Evolutionary conservation across 1,284 basidiomycete species (phyloP).

Genomic region (Coriolopsis trogii): DNA sequence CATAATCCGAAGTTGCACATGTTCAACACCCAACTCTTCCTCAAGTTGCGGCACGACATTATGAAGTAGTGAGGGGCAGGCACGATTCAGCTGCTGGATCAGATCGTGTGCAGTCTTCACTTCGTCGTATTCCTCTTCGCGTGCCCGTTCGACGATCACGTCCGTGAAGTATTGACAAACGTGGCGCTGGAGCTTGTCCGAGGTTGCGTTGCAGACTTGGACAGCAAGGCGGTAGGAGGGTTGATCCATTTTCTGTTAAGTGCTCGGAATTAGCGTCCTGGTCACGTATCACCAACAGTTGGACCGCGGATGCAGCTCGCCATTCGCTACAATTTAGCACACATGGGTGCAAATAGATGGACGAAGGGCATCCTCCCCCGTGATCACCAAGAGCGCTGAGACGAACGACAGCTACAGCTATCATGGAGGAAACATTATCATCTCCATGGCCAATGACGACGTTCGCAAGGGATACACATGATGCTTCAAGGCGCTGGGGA

Average conservation of each 20-base stretch:
- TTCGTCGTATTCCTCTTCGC: conserved; percentile 62
- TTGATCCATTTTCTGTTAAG: conserved; percentile 72
- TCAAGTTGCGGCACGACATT: conserved; percentile 94
- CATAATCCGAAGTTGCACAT: conserved; percentile 72
- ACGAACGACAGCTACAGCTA: too few relatives aligned
- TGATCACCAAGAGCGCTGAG: too few relatives aligned
- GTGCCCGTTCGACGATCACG: conserved; percentile 69
- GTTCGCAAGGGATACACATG: background rate
- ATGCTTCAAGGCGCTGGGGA: conserved; percentile 18
- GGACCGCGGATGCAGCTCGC: too few relatives aligned
- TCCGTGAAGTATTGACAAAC: conserved; percentile 93
- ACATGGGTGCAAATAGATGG: too few relatives aligned
- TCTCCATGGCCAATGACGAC: too few relatives aligned
- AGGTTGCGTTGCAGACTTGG: conserved; percentile 82
- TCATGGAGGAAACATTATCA: too few relatives aligned
- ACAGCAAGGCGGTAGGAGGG: conserved; percentile 87
- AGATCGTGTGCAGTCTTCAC: conserved; percentile 82
- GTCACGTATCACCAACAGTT: background rate
- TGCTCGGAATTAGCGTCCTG: conserved; percentile 1
- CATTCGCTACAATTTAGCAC: too few relatives aligned
- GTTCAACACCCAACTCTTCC: conserved; percentile 84
- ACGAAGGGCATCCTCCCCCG: too few relatives aligned
- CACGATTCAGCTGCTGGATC: conserved; percentile 81
- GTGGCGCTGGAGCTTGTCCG: conserved; percentile 88
- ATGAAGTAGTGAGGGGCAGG: conserved; percentile 82